Percentiles rank a stretch among this genome's conserved stretches.
phyloP scores from a whole-genome alignment of 176 grass and related monocot species.

The Triticum monococcum region DNA sequence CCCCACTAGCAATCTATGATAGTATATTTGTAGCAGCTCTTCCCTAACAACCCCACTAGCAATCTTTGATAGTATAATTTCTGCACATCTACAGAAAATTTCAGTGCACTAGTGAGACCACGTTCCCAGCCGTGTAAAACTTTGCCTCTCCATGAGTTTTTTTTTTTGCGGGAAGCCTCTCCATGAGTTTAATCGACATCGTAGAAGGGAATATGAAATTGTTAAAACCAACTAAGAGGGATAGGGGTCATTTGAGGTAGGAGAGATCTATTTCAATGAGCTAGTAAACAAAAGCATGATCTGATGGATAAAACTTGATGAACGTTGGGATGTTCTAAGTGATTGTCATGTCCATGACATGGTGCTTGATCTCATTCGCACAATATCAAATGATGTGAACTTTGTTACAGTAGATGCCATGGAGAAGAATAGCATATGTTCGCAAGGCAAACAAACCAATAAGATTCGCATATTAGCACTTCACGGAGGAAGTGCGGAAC shows the following conservation, averaged over 20 bases:
- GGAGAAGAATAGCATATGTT: neutral
- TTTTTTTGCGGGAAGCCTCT: no score
- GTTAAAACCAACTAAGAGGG: no score
- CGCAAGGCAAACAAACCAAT: neutral
- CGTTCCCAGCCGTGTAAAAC: no score
- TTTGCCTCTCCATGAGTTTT: no score
- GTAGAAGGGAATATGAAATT: no score
- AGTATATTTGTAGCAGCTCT: no score
- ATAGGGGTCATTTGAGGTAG: neutral
- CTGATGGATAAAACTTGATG: neutral
- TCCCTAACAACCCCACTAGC: no score
- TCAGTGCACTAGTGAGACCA: no score
- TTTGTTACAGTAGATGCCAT: neutral
- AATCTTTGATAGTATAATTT: no score
- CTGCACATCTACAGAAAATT: no score
- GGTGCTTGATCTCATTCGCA: neutral
- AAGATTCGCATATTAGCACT: neutral
- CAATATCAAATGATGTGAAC: neutral
- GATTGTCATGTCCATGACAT: neutral
- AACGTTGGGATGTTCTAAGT: neutral
- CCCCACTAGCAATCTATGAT: no score
- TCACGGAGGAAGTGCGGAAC: neutral
- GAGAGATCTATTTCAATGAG: neutral
- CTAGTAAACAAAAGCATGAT: neutral
- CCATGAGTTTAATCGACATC: no score